Evolutionary conservation across 2,329 filamentous ascomycete species (phyloP).

Genomic region (Didymella glomerata): DNA sequence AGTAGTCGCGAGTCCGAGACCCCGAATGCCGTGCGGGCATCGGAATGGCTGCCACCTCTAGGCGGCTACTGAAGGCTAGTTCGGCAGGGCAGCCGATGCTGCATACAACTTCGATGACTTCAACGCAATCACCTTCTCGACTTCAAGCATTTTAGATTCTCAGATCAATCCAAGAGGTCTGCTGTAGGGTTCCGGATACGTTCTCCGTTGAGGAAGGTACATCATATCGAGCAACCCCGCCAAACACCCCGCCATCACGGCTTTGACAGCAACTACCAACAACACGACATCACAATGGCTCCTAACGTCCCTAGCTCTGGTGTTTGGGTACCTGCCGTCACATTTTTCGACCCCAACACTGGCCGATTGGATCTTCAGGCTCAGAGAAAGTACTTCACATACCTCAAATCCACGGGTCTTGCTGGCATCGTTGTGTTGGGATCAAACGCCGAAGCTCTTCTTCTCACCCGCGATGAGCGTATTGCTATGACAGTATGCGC

Average conservation of each 20-base stretch:
- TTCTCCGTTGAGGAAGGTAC: constrained; percentile 6
- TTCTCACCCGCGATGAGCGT: constrained; percentile 56
- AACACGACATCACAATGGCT: constrained; percentile 10
- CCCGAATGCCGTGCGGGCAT: constrained; percentile 2
- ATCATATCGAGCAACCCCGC: constrained; percentile 12
- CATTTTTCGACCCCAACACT: constrained; percentile 54
- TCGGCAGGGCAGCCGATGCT: constrained; percentile 15
- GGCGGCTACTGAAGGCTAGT: constrained; percentile 20
- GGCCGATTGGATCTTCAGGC: constrained; percentile 54
- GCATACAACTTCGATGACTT: constrained; percentile 5
- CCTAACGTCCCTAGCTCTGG: constrained; percentile 28
- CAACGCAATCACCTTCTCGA: not conserved
- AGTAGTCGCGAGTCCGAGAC: not conserved
- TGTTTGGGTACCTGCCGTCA: constrained; percentile 54
- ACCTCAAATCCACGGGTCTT: constrained; percentile 55
- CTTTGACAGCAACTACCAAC: not conserved
- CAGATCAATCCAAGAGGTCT: not conserved
- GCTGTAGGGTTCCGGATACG: constrained; percentile 6
- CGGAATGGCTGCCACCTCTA: constrained; percentile 1
- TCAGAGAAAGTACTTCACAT: constrained; percentile 56
- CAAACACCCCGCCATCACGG: constrained; percentile 8
- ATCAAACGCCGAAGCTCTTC: constrained; percentile 58
- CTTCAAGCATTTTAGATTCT: not conserved
- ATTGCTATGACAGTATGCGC: constrained; percentile 51
- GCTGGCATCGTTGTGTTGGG: constrained; percentile 58